Conservation (phyloP, 208 protist genomes). For the Crithidia fasciculata region DNA sequence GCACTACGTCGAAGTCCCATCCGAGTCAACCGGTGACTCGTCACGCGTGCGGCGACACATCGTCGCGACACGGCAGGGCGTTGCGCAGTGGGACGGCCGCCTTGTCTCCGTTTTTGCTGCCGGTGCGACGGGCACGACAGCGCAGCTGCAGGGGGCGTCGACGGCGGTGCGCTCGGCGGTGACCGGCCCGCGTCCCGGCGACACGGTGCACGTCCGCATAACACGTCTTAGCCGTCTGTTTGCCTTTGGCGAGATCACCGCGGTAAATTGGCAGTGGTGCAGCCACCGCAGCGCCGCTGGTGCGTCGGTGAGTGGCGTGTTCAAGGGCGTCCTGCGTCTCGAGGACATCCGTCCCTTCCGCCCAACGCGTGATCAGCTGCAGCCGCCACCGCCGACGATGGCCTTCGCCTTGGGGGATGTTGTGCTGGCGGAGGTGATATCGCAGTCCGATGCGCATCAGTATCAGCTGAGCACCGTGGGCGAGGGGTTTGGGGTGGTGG, state of each 20-base stretch:
- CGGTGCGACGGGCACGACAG: background rate
- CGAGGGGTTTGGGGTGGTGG: conserved; percentile 67
- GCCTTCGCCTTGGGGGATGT: conserved; percentile 71
- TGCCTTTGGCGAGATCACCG: conserved; percentile 76
- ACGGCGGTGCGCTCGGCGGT: conserved; percentile 22
- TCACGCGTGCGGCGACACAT: conserved; percentile 34
- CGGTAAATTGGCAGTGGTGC: conserved; percentile 71
- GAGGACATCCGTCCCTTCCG: conserved; percentile 82
- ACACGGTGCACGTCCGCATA: conserved; percentile 69
- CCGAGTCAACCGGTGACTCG: too few relatives aligned
- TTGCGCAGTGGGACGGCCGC: conserved; percentile 79
- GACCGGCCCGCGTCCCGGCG: conserved; percentile 60
- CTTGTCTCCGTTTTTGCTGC: conserved; percentile 51
- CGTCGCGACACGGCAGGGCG: conserved; percentile 52
- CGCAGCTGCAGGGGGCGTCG: background rate
- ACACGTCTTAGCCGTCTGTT: conserved; percentile 58
- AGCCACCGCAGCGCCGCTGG: conserved; percentile 31
- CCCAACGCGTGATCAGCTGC: conserved; percentile 56
- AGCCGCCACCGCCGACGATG: conserved; percentile 52
- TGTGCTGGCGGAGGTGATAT: conserved; percentile 74
- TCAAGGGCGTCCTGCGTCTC: conserved; percentile 69
- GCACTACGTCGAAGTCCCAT: conserved; percentile 27
- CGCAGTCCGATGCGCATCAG: conserved; percentile 80
- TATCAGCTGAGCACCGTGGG: conserved; percentile 74
- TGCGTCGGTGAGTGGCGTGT: conserved; percentile 25